phyloP scores from a whole-genome alignment of 176 grass and related monocot genomes.

The Puccinellia tenuiflora region DNA sequence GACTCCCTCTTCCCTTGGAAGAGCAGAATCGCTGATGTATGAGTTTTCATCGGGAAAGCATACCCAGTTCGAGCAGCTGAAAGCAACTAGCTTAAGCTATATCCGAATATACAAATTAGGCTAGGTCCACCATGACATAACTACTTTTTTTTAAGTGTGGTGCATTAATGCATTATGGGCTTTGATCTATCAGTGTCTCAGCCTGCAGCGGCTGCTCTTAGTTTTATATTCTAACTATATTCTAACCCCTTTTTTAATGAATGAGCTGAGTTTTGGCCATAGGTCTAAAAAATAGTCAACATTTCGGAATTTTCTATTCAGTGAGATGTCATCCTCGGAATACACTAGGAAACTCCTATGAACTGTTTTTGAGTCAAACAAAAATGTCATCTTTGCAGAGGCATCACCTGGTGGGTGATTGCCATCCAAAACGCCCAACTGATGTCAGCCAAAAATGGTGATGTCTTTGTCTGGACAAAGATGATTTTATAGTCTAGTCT shows the following conservation, averaged over 20 bases:
- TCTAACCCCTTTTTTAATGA: background rate
- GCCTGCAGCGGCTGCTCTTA: background rate
- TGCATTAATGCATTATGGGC: background rate
- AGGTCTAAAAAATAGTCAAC: background rate
- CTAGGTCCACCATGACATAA: background rate
- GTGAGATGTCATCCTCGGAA: background rate
- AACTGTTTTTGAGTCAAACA: background rate
- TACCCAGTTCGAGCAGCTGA: background rate
- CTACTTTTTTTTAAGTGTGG: background rate
- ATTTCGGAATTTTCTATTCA: background rate
- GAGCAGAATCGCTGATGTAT: background rate
- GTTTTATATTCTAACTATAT: background rate
- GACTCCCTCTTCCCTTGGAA: background rate
- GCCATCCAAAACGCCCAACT: background rate
- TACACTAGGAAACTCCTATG: background rate
- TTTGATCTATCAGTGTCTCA: background rate
- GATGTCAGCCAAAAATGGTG: background rate
- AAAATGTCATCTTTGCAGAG: background rate
- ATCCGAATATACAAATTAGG: background rate
- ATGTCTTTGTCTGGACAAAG: background rate
- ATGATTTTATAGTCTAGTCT: background rate
- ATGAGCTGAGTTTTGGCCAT: background rate
- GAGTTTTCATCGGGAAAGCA: background rate
- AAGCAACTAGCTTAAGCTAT: background rate
- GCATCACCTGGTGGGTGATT: background rate